Base-by-base conservation (phyloP, 2,329 filamentous ascomycete species). In the Clarireedia sp. region DNA sequence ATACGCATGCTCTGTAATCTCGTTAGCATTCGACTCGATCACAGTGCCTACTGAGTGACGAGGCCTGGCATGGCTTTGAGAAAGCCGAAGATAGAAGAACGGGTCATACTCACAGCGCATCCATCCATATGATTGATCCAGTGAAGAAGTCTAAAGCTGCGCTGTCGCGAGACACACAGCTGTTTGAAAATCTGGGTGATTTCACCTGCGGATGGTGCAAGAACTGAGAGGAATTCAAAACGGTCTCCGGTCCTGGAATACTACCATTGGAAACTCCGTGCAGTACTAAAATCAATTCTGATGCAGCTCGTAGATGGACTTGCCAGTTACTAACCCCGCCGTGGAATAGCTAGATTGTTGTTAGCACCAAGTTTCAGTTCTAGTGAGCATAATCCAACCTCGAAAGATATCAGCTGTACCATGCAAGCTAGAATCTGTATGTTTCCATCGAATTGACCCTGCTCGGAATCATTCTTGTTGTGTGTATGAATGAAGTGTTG, bases 221-320 rank as follows among this genome's bases (percentile, higher is more conserved):
- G 33, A 16, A 56, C 46, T 24, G 44, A 26, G 37, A 48, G 6
- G 55, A 56, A 41, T 36, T 16, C 12, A 36, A 36, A 7, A 43
- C 6, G n/a, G n/a, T 52, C 44, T 56, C 38, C 5, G 47, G 33
- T 1, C 17, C 36, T 10, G 52, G 52, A 4, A 48, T 54, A 17
- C 45, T 50, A 21, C 46, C 46, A 54, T 54, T 49, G 40, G 36
- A 49, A 5, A 49, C 46, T 50, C 48, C 43, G 9, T 54, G 52
- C 5, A 54, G 50, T 8, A 36, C 26, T 2, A 51, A 70, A n/a
- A 80, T 76, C 43, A 81, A 69, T n/a, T 72, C 71, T 48, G 76
- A 66, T 38, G 77, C 76, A 4, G 75, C 78, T 59, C 74, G 71
- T 33, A 79, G 72, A 61, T 81, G 78, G 51, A 75, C 67, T 50